Evolutionary conservation across 1,139 yeast genomes (phyloP).

Genomic region (Debaryomycetaceae sp.): DNA sequence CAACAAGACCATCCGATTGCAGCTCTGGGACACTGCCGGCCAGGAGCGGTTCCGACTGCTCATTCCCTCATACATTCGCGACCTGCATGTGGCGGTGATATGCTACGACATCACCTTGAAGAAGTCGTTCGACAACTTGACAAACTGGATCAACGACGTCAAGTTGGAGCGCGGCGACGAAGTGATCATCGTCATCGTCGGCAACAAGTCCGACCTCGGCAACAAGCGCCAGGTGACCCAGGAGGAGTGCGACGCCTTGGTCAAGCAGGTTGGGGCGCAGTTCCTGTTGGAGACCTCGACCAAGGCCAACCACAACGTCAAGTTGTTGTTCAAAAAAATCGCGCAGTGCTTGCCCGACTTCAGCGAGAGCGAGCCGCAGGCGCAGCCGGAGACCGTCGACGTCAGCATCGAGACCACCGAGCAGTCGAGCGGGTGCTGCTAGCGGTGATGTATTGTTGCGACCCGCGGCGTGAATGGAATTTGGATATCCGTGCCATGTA

Average conservation of each 20-base stretch:
- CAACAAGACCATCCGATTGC: conserved; percentile 47
- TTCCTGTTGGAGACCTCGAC: conserved; percentile 92
- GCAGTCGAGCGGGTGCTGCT: conserved; percentile 15
- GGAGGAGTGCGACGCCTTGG: conserved; percentile 72
- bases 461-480: no score
- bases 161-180: conserved; percentile 68
- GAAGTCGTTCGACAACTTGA: conserved; percentile 72
- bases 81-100: conserved; percentile 93
- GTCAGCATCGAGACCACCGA: conserved; percentile 30
- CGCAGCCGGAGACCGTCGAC: conserved; percentile 41
- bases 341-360: conserved; percentile 91
- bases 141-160: conserved; percentile 60
- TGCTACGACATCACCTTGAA: conserved; percentile 90
- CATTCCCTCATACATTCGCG: conserved; percentile 88
- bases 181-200: conserved; percentile 40
- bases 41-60: conserved; percentile 56
- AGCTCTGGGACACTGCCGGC: conserved; percentile 61
- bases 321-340: conserved; percentile 79
- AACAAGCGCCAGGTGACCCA: conserved; percentile 74
- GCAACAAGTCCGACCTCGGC: conserved; percentile 62
- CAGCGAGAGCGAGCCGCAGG: conserved; percentile 38
- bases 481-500: no score
- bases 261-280: conserved; percentile 54
- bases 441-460: conserved; percentile 4
- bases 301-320: conserved; percentile 91